A percentile compares a stretch with the other conserved stretches of the same genome.
These are phyloP conservation scores for Pharnaceum exiguum DNA, from an alignment of 148 eudicot species.

Conservation along the genomic window DNA sequence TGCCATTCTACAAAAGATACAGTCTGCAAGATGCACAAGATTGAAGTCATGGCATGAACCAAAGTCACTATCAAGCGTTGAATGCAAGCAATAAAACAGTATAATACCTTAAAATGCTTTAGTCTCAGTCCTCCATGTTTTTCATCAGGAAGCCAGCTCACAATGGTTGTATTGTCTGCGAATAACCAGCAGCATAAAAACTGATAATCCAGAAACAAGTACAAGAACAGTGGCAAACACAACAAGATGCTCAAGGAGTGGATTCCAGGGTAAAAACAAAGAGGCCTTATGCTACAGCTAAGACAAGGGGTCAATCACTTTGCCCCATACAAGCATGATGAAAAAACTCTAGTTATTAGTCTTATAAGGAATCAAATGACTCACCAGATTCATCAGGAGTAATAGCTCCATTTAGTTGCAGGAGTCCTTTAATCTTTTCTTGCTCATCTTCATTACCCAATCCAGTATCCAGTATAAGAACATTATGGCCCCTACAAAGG, in stretches of 20 bases:
- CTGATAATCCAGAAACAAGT: background rate
- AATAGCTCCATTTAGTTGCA: constrained; percentile 37
- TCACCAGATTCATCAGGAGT: constrained; percentile 64
- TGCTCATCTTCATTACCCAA: constrained; percentile 69
- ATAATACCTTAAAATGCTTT: constrained; percentile 76
- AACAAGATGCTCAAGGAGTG: no score
- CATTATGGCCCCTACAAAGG: constrained; percentile 65
- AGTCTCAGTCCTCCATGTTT: constrained; percentile 63
- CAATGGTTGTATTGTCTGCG: constrained; percentile 41
- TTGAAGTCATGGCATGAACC: background rate
- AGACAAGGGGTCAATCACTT: no score
- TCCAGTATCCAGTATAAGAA: constrained; percentile 60
- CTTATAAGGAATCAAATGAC: constrained; percentile 11
- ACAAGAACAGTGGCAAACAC: no score
- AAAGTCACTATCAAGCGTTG: background rate
- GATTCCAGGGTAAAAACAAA: no score
- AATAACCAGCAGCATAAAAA: constrained; percentile 14
- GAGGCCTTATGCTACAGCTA: no score
- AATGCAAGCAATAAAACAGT: background rate
- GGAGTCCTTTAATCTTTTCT: constrained; percentile 55
- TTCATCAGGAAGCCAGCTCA: constrained; percentile 73
- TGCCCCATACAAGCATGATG: no score
- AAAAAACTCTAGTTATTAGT: no score
- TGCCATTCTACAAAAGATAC: constrained; percentile 96
- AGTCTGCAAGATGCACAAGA: constrained; percentile 43